Conservation (phyloP, 1,139 yeast species). For the Pichia sp. region DNA sequence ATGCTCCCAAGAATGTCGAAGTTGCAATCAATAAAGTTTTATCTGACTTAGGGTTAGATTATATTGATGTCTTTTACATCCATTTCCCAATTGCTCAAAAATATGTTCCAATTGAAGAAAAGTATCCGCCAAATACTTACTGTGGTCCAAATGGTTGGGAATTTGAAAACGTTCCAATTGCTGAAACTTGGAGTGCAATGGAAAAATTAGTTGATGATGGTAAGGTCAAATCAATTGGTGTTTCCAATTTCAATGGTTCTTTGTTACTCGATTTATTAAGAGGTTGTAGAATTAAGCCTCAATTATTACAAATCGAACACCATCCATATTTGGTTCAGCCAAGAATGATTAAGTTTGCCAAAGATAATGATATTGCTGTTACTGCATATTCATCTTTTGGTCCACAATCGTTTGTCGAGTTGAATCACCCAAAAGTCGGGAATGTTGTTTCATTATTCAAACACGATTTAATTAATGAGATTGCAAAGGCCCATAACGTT, state of each 20-base stretch:
- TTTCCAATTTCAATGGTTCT: slow-evolving; percentile 78
- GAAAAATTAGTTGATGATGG: slow-evolving; percentile 59
- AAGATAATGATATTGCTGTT: slow-evolving; percentile 56
- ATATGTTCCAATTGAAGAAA: slow-evolving; percentile 62
- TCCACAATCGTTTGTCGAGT: slow-evolving; percentile 65
- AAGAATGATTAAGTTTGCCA: slow-evolving; percentile 56
- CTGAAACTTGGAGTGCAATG: slow-evolving; percentile 75
- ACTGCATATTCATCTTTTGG: slow-evolving; percentile 87
- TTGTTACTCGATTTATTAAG: slow-evolving; percentile 68
- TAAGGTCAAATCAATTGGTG: slow-evolving; percentile 69
- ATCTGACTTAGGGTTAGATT: slow-evolving; percentile 57
- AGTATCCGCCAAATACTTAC: slow-evolving; percentile 71
- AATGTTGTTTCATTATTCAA: slow-evolving; percentile 50
- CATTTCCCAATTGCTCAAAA: slow-evolving; percentile 79
- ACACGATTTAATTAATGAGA: slow-evolving; percentile 42
- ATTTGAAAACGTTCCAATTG: slow-evolving; percentile 63
- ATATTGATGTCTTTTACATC: slow-evolving; percentile 66
- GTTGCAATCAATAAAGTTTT: slow-evolving; percentile 58
- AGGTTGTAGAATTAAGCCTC: slow-evolving; percentile 67
- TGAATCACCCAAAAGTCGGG: slow-evolving; percentile 47
- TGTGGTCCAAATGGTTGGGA: slow-evolving; percentile 52
- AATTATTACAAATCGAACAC: slow-evolving; percentile 82
- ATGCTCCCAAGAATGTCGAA: slow-evolving; percentile 56
- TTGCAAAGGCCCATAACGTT: slow-evolving; percentile 50
- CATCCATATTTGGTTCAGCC: slow-evolving; percentile 87